Evolutionary conservation across 495 filamentous ascomycete genomes (phyloP).

Genomic region (Aspergillus homomorphus): DNA sequence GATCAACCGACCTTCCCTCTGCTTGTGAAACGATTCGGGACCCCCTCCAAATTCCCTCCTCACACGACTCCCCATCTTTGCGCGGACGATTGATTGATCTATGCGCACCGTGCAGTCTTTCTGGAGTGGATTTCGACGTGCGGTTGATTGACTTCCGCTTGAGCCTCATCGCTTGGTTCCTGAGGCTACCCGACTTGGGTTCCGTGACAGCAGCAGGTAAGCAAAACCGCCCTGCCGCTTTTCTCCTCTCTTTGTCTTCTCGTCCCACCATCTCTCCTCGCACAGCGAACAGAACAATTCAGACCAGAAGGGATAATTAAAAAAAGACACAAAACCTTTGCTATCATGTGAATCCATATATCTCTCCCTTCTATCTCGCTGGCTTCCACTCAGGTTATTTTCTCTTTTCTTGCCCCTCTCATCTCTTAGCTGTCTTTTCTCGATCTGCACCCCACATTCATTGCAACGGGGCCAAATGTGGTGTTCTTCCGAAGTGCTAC

Average conservation of each 20-base stretch:
- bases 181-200: constrained; percentile 12
- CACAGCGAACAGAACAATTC: not conserved
- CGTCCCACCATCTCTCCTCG: not conserved
- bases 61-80: not conserved
- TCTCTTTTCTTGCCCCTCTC: not conserved
- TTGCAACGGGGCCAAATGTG: constrained; percentile 1
- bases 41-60: not conserved
- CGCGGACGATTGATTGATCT: constrained; percentile 1
- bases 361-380: not conserved
- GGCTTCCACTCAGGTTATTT: not conserved
- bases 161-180: constrained; percentile 23
- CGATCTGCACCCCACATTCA: not conserved
- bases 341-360: not conserved
- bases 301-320: constrained; percentile 5
- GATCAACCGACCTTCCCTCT: not conserved
- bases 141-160: constrained; percentile 21
- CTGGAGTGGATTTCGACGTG: constrained; percentile 21
- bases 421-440: not conserved
- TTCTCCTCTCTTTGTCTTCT: constrained; percentile 6
- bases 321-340: not conserved
- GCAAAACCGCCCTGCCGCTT: constrained; percentile 7
- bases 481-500: not conserved
- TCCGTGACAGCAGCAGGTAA: constrained; percentile 23
- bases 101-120: constrained; percentile 7
- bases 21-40: not conserved